Conservation (phyloP, 1,284 basidiomycete species). For the Heliocybe sulcata region DNA sequence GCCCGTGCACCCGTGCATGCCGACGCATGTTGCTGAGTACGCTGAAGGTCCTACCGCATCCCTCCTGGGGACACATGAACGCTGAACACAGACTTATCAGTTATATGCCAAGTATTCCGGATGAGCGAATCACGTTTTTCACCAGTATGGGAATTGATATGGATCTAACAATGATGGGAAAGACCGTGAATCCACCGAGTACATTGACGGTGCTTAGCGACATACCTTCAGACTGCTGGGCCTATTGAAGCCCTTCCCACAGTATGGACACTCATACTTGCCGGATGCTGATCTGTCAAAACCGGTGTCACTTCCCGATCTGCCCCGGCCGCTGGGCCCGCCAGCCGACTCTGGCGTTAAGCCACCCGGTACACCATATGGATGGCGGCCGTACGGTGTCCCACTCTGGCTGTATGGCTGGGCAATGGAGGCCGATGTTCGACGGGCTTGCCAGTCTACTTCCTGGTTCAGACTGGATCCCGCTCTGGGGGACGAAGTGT, state of each 20-base stretch:
- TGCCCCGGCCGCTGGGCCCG: neutral
- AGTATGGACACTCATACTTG: conserved; percentile 73
- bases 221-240: conserved; percentile 74
- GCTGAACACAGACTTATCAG: conserved; percentile 34
- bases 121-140: conserved; percentile 62
- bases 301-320: neutral
- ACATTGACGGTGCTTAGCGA: conserved; percentile 5
- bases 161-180: conserved; percentile 70
- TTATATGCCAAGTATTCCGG: conserved; percentile 5
- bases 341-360: neutral
- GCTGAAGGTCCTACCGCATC: conserved; percentile 75
- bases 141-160: conserved; percentile 79
- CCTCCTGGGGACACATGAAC: conserved; percentile 66
- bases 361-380: neutral
- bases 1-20: conserved; percentile 68
- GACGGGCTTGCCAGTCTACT: neutral
- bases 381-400: neutral
- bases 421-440: neutral
- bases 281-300: conserved; percentile 15
- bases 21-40: conserved; percentile 85
- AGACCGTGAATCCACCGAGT: conserved; percentile 8
- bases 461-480: neutral
- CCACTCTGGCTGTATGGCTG: neutral
- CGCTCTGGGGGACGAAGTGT: neutral
- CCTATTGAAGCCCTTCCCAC: conserved; percentile 73